Evolutionary conservation across 1,284 basidiomycete genomes (phyloP), one percentile per base, ranked within the genome.

Genomic region (Tausonia pullulans): DNA sequence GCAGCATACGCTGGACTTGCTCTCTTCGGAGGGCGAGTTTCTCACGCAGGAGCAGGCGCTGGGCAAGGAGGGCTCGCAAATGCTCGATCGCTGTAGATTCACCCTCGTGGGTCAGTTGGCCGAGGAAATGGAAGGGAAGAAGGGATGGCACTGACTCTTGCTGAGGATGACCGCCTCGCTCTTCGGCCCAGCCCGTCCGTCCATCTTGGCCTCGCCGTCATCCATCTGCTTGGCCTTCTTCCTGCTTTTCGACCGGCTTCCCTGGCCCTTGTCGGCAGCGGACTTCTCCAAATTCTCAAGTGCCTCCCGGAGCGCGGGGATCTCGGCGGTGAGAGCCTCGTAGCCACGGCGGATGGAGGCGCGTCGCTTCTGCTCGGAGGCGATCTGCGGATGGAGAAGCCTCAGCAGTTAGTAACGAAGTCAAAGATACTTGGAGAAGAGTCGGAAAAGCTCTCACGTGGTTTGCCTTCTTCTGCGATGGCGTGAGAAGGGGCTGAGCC

Each of bases 391-490:
- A 27, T 27, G 27, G 27, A 27, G 27, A 27, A 27, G 27, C 27
- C 27, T 27, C 27, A 27, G 27, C 27, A 27, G 27, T 27, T 2
- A 27, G 27, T 27, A 27, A 27, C 27, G 27, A 27, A 27, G 27
- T 27, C 27, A 27, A 27, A 27, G 27, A 27, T 27, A 27, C 27
- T 27, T 27, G 2, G 27, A 27, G 27, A 27, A 27, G 27, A 27
- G 27, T 2, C 27, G 27, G 27, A 27, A 27, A 27, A 2, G 27
- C 27, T 27, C 27, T 27, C 27, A 27, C 27, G 72, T 94, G 90
- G 71, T 94, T 94, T 52, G 88, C 89, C 74, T 92, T 91, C 76
- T 94, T 94, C 78, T 94, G 90, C 8, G 86, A 87, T 0, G 84
- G 81, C 0, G 86, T 84, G 14, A 90, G 78, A 14, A 88, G 77